phyloP scores from a whole-genome alignment of 768 basidiomycete species.

The Kockovaella imperatae region DNA sequence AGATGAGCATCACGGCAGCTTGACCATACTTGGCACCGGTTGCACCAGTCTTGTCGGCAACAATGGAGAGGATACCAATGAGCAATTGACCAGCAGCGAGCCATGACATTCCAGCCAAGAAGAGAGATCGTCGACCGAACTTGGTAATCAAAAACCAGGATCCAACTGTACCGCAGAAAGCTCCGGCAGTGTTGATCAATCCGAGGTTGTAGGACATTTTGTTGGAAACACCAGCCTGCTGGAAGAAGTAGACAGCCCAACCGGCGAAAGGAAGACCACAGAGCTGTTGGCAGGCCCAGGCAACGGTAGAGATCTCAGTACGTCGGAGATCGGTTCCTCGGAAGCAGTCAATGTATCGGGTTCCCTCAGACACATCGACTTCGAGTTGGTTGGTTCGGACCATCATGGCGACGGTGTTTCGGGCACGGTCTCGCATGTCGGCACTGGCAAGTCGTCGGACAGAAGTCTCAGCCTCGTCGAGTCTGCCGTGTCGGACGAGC shows the following conservation, averaged over 20 bases:
- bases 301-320: conserved; percentile 28
- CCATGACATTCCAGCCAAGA: conserved; percentile 6
- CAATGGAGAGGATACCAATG: conserved; percentile 11
- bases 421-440: neutral
- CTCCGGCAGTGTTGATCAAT: conserved; percentile 9
- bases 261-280: neutral
- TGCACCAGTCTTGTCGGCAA: conserved; percentile 8
- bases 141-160: conserved; percentile 23
- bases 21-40: conserved; percentile 10
- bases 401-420: conserved; percentile 22
- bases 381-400: conserved; percentile 28
- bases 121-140: conserved; percentile 34
- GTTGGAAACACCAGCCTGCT: conserved; percentile 21
- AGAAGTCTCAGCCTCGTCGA: conserved; percentile 16
- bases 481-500: conserved; percentile 17
- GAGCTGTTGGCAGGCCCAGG: conserved; percentile 19
- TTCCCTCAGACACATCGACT: conserved; percentile 9
- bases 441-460: conserved; percentile 3
- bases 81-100: neutral
- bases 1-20: conserved; percentile 9
- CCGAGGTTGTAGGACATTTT: conserved; percentile 12
- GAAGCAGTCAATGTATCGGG: conserved; percentile 33
- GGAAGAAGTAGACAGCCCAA: conserved; percentile 14
- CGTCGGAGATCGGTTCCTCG: conserved; percentile 26
- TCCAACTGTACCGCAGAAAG: conserved; percentile 24